Percentiles rank a stretch among this genome's conserved stretches.
phyloP scores from a whole-genome alignment of 768 basidiomycete species.

The Suillus paluster region DNA sequence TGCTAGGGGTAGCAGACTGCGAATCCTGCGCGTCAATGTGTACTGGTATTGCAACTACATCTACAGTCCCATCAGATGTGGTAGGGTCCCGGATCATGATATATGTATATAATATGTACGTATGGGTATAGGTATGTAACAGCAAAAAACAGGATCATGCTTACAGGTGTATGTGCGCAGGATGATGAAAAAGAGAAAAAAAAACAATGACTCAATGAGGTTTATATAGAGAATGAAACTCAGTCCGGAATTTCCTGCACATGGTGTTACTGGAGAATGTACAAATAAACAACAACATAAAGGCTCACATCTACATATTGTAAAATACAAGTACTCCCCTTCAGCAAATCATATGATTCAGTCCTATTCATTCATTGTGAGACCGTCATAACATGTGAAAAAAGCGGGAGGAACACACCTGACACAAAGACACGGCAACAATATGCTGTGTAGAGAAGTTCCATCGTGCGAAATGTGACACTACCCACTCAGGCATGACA shows the following conservation, averaged over 20 bases:
- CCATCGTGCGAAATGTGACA: slow-evolving; percentile 14
- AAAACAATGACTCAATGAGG: not conserved
- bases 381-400: not conserved
- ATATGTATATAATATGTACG: not conserved
- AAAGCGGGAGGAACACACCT: too few species aligned
- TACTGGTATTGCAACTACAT: not conserved
- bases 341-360: too few species aligned
- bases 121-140: not conserved
- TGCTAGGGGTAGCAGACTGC: not conserved
- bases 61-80: not conserved
- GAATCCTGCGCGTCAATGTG: not conserved
- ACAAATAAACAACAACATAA: too few species aligned
- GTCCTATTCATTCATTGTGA: not conserved
- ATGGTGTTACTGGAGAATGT: too few species aligned
- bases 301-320: too few species aligned
- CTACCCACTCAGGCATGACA: slow-evolving; percentile 14
- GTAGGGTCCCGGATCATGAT: not conserved
- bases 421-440: not conserved
- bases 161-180: not conserved
- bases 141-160: not conserved
- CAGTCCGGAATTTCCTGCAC: not conserved
- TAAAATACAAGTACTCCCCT: too few species aligned
- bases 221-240: not conserved
- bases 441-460: slow-evolving; percentile 4
- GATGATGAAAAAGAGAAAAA: not conserved